A percentile compares a stretch with the other conserved stretches of the same genome.
Evolutionary conservation across 495 filamentous ascomycete species (phyloP).

Genomic region (Chlorociboria aeruginascens): DNA sequence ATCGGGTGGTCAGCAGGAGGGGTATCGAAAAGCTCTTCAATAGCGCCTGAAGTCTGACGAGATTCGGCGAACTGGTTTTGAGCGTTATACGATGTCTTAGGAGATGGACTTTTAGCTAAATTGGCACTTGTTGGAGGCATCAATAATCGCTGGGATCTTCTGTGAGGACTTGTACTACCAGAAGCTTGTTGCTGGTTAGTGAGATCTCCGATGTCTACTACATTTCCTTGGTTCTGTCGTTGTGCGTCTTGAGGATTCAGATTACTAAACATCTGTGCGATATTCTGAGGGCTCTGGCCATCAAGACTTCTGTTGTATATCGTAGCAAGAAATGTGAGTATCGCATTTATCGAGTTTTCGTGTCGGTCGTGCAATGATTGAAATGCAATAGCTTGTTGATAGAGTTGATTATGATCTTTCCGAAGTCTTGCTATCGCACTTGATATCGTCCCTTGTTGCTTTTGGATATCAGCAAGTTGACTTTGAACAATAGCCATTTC

Average conservation of each 20-base stretch:
- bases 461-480: slow-evolving; percentile 69
- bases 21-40: slow-evolving; percentile 26
- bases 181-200: slow-evolving; percentile 27
- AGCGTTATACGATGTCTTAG: slow-evolving; percentile 16
- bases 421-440: slow-evolving; percentile 64
- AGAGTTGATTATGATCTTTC: slow-evolving; percentile 78
- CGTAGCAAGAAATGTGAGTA: slow-evolving; percentile 90
- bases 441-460: slow-evolving; percentile 75
- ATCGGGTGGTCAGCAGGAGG: slow-evolving; percentile 5
- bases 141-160: slow-evolving; percentile 17
- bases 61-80: slow-evolving; percentile 21
- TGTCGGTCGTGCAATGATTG: slow-evolving; percentile 88
- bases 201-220: slow-evolving; percentile 66
- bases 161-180: slow-evolving; percentile 25
- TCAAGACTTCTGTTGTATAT: slow-evolving; percentile 71
- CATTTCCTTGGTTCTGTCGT: slow-evolving; percentile 46
- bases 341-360: slow-evolving; percentile 96
- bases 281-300: slow-evolving; percentile 44
- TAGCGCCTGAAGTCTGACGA: slow-evolving; percentile 7
- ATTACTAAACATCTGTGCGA: slow-evolving; percentile 60
- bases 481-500: slow-evolving; percentile 66
- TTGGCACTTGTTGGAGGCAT: slow-evolving; percentile 16
- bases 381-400: slow-evolving; percentile 80
- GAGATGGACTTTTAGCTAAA: slow-evolving; percentile 27
- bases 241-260: slow-evolving; percentile 46